Conservation (phyloP, 164 flowering plant genomes). For the grape (Vitis vinifera) region DNA sequence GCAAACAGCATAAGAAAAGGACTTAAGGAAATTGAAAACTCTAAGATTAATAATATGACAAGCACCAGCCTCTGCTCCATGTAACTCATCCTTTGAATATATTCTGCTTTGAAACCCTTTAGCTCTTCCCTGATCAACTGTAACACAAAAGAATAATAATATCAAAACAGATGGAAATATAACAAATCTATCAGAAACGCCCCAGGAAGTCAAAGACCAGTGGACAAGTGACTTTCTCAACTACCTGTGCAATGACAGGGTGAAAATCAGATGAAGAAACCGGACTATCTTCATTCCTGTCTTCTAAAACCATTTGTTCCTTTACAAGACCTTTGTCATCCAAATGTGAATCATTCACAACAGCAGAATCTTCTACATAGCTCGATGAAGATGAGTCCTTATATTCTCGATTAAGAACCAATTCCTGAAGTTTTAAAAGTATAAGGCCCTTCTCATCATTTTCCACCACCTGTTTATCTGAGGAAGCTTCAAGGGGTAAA, state of each 20-base stretch:
- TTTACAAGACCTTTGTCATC: conserved; percentile 15
- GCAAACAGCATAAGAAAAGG: neutral
- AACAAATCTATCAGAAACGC: conserved; percentile 4
- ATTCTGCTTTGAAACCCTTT: conserved; percentile 44
- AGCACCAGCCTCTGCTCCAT: conserved; percentile 78
- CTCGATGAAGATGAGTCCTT: conserved; percentile 13
- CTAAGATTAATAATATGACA: neutral
- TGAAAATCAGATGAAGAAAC: conserved; percentile 31
- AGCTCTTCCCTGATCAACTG: conserved; percentile 61
- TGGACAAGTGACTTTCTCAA: conserved; percentile 5
- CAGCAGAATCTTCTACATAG: conserved; percentile 14
- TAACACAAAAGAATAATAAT: conserved; percentile 8
- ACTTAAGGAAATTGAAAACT: neutral
- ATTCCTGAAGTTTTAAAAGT: conserved; percentile 36
- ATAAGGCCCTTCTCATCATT: conserved; percentile 35
- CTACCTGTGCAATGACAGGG: conserved; percentile 43
- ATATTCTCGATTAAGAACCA: conserved; percentile 23
- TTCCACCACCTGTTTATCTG: conserved; percentile 12
- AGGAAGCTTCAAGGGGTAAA: conserved; percentile 15
- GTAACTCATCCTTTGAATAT: conserved; percentile 29
- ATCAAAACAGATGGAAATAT: conserved; percentile 2
- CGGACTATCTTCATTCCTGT: conserved; percentile 24
- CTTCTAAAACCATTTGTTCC: conserved; percentile 11
- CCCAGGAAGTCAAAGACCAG: neutral
- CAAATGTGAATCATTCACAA: conserved; percentile 12